Evolutionary conservation across 352 stramenopile genomes (phyloP), one percentile per base, ranked within the genome.

Genomic region (Phytopythium chamaehyphon): DNA sequence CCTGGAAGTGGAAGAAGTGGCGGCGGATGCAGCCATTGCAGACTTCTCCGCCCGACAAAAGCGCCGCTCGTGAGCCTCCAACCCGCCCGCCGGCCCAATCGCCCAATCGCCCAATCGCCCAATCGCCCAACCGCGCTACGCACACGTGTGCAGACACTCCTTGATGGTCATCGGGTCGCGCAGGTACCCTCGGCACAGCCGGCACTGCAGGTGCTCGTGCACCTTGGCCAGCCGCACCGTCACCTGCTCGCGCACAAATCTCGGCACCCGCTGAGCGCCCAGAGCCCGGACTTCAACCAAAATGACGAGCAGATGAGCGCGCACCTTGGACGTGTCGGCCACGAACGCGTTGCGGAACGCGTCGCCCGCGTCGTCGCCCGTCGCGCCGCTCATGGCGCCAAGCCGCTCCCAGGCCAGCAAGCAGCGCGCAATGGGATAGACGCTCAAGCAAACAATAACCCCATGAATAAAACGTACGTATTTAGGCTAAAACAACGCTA

Each of bases 61-160:
- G 8, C 22, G 22, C 39, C 15, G 9, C 28, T 8, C 12, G 15
- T 42, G 15, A 21, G 37, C 37, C 18, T 14, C 18, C 9, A 14
- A 42, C n/a, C n/a, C n/a, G n/a, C n/a, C n/a, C n/a, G n/a, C n/a
- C n/a, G n/a, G n/a, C n/a, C n/a, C n/a, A n/a, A n/a, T n/a, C n/a
- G n/a, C n/a, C n/a, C n/a, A n/a, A n/a, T n/a, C n/a, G n/a, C n/a
- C n/a, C n/a, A n/a, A n/a, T n/a, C n/a, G n/a, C n/a, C n/a, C n/a
- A n/a, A n/a, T n/a, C n/a, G n/a, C n/a, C n/a, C 15, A 23, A 18
- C 3, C 28, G 40, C 22, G 40, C 6, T 18, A 58, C 73, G 54
- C 69, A 90, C 80, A 93, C 1, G 83, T 88, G 51, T 91, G 77
- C 22, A 88, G 61, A 55, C 83, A 93, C 61, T 93, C 83, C 40